These are phyloP conservation scores for Coniochaeta sp. DNA, from an alignment of 2,329 filamentous ascomycete species.

Conservation along the genomic window DNA sequence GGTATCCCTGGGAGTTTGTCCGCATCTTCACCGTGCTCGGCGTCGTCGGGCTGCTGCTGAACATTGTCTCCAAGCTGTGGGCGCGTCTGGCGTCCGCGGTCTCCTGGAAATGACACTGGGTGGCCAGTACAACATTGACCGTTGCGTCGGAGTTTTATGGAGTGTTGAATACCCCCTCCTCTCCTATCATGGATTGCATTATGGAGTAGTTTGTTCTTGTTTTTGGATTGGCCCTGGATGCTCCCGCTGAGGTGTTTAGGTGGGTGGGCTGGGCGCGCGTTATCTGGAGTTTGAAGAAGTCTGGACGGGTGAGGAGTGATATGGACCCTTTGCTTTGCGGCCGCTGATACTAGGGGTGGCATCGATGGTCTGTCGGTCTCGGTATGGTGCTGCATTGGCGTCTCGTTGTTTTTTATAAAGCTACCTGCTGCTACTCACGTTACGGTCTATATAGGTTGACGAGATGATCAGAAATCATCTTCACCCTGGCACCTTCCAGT, in stretches of 20 bases:
- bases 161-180: neutral
- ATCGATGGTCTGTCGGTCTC: neutral
- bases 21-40: constrained; percentile 46
- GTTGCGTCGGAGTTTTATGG: neutral
- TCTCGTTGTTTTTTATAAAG: neutral
- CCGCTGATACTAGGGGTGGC: no score
- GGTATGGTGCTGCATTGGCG: neutral
- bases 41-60: constrained; percentile 33
- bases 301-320: neutral
- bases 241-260: neutral
- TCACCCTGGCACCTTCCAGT: neutral
- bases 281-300: neutral
- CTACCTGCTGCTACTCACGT: neutral
- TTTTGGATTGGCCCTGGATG: neutral
- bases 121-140: neutral
- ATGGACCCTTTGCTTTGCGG: no score
- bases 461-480: neutral
- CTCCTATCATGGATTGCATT: neutral
- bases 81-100: neutral
- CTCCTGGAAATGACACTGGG: neutral
- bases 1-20: constrained; percentile 46
- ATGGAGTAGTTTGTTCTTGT: no score
- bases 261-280: neutral
- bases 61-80: constrained; percentile 21
- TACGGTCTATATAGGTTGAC: neutral